phyloP scores from a whole-genome alignment of 345 rosid species.

The Hypericum perforatum region DNA sequence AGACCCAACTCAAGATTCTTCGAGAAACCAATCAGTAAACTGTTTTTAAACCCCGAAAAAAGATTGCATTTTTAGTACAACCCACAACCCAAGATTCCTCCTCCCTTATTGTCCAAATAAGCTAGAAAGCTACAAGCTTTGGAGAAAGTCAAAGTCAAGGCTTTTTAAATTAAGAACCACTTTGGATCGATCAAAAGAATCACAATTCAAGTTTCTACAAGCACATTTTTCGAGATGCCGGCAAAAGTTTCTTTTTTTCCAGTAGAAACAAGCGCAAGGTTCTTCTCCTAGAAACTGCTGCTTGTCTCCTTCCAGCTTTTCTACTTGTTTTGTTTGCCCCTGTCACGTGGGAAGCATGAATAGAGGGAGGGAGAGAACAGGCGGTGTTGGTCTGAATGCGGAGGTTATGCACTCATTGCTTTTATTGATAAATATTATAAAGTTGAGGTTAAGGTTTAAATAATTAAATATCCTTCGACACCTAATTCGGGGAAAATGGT shows the following conservation, averaged over 20 bases:
- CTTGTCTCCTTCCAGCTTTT: slow-evolving; percentile 1
- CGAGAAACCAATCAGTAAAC: slow-evolving; percentile 7
- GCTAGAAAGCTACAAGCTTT: not conserved
- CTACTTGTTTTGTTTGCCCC: too few species aligned
- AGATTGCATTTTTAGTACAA: slow-evolving; percentile 8
- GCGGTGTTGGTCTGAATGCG: too few species aligned
- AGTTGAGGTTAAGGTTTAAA: too few species aligned
- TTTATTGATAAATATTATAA: too few species aligned
- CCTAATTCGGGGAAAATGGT: too few species aligned
- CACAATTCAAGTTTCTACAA: not conserved
- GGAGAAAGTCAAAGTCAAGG: slow-evolving; percentile 21
- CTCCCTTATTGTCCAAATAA: too few species aligned
- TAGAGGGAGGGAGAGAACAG: too few species aligned
- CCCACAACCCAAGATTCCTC: slow-evolving; percentile 46
- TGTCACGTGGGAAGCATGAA: too few species aligned
- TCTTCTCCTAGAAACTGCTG: slow-evolving; percentile 16
- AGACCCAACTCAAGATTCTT: slow-evolving; percentile 25
- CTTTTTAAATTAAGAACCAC: slow-evolving; percentile 3
- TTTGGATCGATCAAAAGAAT: slow-evolving; percentile 27
- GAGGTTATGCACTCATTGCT: too few species aligned
- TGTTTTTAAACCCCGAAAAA: not conserved
- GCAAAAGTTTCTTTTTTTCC: not conserved
- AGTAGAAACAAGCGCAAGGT: too few species aligned
- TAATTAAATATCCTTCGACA: too few species aligned
- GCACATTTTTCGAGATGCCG: too few species aligned